These are phyloP conservation scores for Neckera pumila DNA, from an alignment of 225 moss, liverwort and hornwort species.

Conservation along the genomic window DNA sequence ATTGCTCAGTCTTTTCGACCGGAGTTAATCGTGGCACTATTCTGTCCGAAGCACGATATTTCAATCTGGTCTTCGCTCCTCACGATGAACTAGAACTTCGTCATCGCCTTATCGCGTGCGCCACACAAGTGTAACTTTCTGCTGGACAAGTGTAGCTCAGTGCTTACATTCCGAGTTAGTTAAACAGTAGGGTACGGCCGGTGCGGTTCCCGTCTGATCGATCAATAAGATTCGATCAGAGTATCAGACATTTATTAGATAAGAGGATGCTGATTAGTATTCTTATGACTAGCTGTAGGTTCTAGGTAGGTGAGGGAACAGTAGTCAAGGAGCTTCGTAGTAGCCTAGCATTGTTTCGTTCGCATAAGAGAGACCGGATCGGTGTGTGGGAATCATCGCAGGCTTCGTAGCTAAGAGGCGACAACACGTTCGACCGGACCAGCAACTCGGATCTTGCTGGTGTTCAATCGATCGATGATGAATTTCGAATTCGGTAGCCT, in stretches of 20 bases:
- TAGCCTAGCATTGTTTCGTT: neutral
- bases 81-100: neutral
- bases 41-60: neutral
- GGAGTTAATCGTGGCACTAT: neutral
- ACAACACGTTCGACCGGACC: neutral
- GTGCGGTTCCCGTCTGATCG: neutral
- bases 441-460: neutral
- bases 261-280: too few species aligned
- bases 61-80: neutral
- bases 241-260: too few species aligned
- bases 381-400: neutral
- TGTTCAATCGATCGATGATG: neutral
- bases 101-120: neutral
- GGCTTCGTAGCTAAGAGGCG: neutral
- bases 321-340: neutral
- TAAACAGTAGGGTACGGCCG: too few species aligned
- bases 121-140: neutral
- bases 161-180: neutral
- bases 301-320: neutral
- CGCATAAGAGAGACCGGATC: neutral
- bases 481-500: neutral
- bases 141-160: neutral
- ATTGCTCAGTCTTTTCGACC: neutral
- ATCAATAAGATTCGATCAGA: neutral
- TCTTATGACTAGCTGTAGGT: neutral